Conservation (phyloP, 1,284 basidiomycete genomes). For the Puccinia coronata region DNA sequence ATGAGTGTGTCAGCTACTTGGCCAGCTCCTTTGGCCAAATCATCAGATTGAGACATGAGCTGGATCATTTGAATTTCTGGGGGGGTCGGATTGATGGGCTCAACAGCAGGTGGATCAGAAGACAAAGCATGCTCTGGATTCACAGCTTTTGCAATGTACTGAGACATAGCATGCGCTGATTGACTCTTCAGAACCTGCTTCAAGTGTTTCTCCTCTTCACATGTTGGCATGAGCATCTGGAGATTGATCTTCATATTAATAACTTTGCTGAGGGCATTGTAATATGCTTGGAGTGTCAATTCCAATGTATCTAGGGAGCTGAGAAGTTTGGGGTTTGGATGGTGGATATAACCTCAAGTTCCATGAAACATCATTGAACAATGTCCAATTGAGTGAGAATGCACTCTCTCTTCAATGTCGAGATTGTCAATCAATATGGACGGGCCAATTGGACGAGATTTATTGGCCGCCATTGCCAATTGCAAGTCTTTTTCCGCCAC, state of each 20-base stretch:
- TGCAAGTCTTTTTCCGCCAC: neutral
- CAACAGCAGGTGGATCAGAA: neutral
- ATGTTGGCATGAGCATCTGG: neutral
- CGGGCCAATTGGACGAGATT: neutral
- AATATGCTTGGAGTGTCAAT: neutral
- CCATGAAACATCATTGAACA: constrained; percentile 10
- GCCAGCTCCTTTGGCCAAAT: neutral
- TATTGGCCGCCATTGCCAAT: neutral
- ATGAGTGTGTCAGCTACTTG: neutral
- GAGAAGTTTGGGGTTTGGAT: neutral
- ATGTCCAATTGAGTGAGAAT: neutral
- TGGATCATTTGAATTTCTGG: constrained; percentile 5
- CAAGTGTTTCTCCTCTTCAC: neutral
- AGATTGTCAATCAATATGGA: constrained; percentile 17
- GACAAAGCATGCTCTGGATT: neutral
- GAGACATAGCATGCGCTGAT: neutral
- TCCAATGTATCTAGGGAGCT: neutral
- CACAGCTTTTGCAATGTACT: neutral
- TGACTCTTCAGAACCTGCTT: neutral
- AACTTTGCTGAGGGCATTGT: neutral
- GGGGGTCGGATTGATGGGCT: neutral
- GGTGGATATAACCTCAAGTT: constrained; percentile 10
- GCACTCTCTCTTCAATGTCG: constrained; percentile 7
- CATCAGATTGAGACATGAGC: constrained; percentile 17
- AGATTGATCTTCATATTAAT: neutral